Evolutionary conservation across 2,329 filamentous ascomycete genomes (phyloP).

Genomic region (Phyllosticta citriasiana): DNA sequence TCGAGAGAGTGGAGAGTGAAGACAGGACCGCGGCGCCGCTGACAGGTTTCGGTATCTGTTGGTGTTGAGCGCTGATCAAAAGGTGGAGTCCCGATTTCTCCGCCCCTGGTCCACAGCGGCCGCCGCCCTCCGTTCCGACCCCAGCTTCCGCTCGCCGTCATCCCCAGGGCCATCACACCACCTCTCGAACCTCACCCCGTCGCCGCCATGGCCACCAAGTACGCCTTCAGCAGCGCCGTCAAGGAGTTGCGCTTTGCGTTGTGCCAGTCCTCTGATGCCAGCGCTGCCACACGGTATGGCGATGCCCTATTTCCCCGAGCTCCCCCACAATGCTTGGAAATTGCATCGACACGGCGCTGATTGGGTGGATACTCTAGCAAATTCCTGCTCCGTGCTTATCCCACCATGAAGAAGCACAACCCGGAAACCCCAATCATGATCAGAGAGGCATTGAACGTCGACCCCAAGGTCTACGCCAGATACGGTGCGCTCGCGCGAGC

Average conservation of each 20-base stretch:
- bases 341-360: conserved; percentile 3
- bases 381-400: conserved; percentile 85
- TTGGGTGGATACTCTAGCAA: conserved; percentile 44
- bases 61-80: conserved; percentile 7
- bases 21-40: neutral
- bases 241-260: conserved; percentile 97
- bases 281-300: conserved; percentile 71
- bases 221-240: conserved; percentile 77
- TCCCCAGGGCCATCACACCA: neutral
- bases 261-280: conserved; percentile 88
- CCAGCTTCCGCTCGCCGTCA: neutral
- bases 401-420: conserved; percentile 99
- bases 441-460: conserved; percentile 76
- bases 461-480: conserved; percentile 82
- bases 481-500: conserved; percentile 56
- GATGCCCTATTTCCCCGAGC: conserved; percentile 5
- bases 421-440: conserved; percentile 88
- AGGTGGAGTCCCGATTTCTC: conserved; percentile 5
- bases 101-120: neutral
- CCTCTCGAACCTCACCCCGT: neutral
- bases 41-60: conserved; percentile 31
- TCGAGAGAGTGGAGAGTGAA: conserved; percentile 30
- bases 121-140: neutral
- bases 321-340: conserved; percentile 1
- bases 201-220: conserved; percentile 73